These are phyloP conservation scores for Colletotrichum sidae DNA, from an alignment of 2,329 filamentous ascomycete species.

Conservation along the genomic window DNA sequence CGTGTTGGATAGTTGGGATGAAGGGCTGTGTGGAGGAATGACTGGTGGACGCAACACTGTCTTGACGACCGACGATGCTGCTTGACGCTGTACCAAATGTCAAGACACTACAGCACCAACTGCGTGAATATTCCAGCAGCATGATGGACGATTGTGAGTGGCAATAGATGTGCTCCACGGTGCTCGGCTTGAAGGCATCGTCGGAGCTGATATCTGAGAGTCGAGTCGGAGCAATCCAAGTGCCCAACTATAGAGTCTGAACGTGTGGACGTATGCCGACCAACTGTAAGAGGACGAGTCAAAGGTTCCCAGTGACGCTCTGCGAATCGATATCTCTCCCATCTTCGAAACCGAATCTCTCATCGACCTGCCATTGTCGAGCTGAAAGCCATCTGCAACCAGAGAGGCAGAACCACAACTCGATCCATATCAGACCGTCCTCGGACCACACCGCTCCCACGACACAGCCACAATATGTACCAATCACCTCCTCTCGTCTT, in stretches of 20 bases:
- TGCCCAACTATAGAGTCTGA: no score
- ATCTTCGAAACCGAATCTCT: no score
- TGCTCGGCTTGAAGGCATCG: slow-evolving; percentile 7
- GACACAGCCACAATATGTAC: slow-evolving; percentile 23
- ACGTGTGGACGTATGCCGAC: no score
- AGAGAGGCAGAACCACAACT: slow-evolving; percentile 1
- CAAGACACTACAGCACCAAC: no score
- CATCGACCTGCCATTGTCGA: background rate
- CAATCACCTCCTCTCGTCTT: slow-evolving; percentile 13
- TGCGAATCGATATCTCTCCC: no score
- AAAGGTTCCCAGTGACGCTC: no score
- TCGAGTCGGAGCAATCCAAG: background rate
- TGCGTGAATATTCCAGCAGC: no score
- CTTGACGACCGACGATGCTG: no score
- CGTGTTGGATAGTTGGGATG: background rate
- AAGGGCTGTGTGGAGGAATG: no score
- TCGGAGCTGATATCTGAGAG: slow-evolving; percentile 19
- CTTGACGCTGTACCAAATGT: no score
- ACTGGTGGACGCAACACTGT: background rate
- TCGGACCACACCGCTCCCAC: slow-evolving; percentile 21
- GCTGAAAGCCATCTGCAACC: background rate
- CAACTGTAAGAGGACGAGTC: no score
- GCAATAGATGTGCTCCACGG: background rate
- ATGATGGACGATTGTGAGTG: no score
- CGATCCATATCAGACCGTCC: slow-evolving; percentile 8